A percentile compares a stretch with the other conserved stretches of the same genome.
Evolutionary conservation across 139 green algal genomes (phyloP).

Genomic region (Mesotaenium endlicherianum): DNA sequence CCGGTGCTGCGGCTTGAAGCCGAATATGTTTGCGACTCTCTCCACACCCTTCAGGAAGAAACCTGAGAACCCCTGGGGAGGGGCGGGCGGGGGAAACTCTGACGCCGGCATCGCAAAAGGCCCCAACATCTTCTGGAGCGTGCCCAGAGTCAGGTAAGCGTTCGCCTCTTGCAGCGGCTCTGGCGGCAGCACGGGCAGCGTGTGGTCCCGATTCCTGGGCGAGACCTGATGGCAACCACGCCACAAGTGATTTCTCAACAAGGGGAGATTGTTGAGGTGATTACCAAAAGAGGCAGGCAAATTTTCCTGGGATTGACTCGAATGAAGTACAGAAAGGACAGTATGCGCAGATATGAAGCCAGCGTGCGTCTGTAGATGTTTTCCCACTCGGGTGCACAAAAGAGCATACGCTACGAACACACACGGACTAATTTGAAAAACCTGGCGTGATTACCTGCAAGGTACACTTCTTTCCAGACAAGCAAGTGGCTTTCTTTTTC

Average conservation of each 20-base stretch:
- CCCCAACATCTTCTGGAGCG: constrained; percentile 33
- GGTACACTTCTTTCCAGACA: too few relatives aligned
- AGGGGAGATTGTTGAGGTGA: not conserved
- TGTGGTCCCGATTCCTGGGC: constrained; percentile 25
- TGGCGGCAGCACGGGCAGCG: constrained; percentile 1
- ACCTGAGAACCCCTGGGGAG: constrained; percentile 25
- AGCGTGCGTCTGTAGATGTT: too few relatives aligned
- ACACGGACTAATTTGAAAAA: too few relatives aligned
- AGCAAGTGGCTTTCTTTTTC: too few relatives aligned
- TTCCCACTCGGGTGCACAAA: too few relatives aligned
- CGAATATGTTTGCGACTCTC: constrained; percentile 8
- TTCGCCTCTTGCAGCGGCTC: constrained; percentile 10
- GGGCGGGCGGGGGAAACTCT: constrained; percentile 36
- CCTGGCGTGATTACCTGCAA: too few relatives aligned
- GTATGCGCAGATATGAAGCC: too few relatives aligned
- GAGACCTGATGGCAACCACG: constrained; percentile 13
- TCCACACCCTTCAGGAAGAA: constrained; percentile 35
- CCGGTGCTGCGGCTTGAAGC: constrained; percentile 1
- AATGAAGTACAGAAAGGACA: not conserved
- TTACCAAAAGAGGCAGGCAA: not conserved
- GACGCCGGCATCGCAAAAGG: constrained; percentile 48
- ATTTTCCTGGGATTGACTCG: not conserved
- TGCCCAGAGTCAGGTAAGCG: not conserved
- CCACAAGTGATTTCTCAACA: not conserved
- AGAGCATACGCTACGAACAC: too few relatives aligned